Conservation (phyloP, 2,329 filamentous ascomycete genomes). For the Trichophyton schoenleinii region DNA sequence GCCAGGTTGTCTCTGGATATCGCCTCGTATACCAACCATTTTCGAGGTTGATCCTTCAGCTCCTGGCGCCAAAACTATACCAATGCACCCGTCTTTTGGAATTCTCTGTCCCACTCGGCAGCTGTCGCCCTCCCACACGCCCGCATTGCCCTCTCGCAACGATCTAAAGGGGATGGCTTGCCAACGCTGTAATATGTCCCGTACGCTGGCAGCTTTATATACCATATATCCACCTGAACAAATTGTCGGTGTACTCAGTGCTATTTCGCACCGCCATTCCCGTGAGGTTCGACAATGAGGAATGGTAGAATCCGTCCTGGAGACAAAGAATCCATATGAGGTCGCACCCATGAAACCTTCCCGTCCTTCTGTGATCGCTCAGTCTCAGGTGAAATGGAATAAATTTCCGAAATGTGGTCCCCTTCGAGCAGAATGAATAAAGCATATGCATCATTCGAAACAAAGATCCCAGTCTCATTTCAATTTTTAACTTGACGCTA, state of each 20-base stretch:
- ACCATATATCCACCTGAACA: background rate
- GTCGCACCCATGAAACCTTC: background rate
- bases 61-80: background rate
- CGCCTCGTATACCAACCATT: background rate
- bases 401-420: background rate
- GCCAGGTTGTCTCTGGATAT: background rate
- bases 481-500: background rate
- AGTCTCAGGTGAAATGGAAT: constrained; percentile 1
- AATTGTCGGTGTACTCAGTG: background rate
- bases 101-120: background rate
- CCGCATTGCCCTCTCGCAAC: background rate
- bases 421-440: background rate
- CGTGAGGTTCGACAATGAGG: background rate
- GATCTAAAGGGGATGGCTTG: background rate
- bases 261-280: background rate
- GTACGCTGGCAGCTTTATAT: background rate
- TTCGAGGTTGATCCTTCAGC: background rate
- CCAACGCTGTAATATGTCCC: background rate
- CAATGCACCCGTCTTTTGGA: background rate
- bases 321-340: background rate
- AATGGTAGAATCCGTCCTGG: background rate
- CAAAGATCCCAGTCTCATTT: background rate
- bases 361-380: background rate
- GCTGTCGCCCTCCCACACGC: background rate
- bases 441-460: background rate